phyloP scores from a whole-genome alignment of 1,284 basidiomycete species.

The Pyrrhoderma noxium region DNA sequence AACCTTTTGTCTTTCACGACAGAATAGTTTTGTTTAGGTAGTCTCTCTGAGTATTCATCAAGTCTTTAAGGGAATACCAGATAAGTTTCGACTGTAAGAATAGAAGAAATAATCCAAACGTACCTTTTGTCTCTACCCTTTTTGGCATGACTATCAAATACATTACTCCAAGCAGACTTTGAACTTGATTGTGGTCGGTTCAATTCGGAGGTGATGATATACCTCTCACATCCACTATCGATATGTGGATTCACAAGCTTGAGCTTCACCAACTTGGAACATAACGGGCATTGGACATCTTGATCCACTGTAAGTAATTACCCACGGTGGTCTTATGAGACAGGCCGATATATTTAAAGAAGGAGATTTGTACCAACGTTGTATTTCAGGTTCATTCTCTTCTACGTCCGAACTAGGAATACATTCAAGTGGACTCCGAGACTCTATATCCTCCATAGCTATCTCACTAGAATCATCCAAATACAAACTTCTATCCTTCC shows the following conservation, averaged over 20 bases:
- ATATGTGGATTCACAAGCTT: slow-evolving; percentile 51
- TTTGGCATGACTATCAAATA: slow-evolving; percentile 36
- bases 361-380: neutral
- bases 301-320: slow-evolving; percentile 21
- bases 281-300: slow-evolving; percentile 51
- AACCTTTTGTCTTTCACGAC: slow-evolving; percentile 56
- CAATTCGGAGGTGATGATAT: slow-evolving; percentile 20
- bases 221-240: slow-evolving; percentile 42
- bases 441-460: slow-evolving; percentile 9
- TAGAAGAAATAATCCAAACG: neutral
- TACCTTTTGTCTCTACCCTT: slow-evolving; percentile 31
- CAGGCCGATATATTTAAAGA: no score
- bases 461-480: neutral
- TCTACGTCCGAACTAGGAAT: slow-evolving; percentile 15
- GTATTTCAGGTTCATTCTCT: slow-evolving; percentile 8
- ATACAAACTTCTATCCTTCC: neutral
- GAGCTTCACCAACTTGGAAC: slow-evolving; percentile 36
- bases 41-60: slow-evolving; percentile 32
- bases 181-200: slow-evolving; percentile 25
- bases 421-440: slow-evolving; percentile 8
- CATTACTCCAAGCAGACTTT: slow-evolving; percentile 40
- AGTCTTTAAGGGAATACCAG: slow-evolving; percentile 20
- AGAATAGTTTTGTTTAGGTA: slow-evolving; percentile 61
- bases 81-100: neutral
- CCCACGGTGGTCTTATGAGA: neutral